These are phyloP conservation scores for Oehlia diaphana DNA, from an alignment of 192 early-diverging fungal genomes.

Conservation along the genomic window DNA sequence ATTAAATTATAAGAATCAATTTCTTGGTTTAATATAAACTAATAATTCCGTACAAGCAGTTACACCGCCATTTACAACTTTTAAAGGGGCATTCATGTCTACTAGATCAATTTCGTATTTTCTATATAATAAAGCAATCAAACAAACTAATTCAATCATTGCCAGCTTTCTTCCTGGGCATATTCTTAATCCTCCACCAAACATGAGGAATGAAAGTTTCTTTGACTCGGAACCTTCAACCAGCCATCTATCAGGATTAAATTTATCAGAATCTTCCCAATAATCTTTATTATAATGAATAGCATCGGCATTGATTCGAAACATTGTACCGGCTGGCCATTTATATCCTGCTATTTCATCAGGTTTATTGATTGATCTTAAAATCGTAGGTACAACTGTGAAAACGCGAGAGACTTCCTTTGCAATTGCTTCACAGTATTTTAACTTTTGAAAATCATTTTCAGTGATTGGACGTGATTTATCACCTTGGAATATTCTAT, in stretches of 20 bases:
- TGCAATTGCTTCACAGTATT: conserved; percentile 14
- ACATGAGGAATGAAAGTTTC: neutral
- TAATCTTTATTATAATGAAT: neutral
- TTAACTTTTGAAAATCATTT: conserved; percentile 3
- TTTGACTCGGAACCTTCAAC: neutral
- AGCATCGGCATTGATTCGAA: neutral
- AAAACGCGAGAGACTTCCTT: neutral
- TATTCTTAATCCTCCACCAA: neutral
- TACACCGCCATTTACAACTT: neutral
- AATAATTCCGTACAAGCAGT: neutral
- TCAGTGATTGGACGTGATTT: neutral
- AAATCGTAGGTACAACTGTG: neutral
- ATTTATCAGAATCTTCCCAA: neutral
- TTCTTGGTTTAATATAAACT: neutral
- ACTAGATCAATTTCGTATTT: conserved; percentile 4
- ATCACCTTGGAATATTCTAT: neutral
- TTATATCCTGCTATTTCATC: conserved; percentile 21
- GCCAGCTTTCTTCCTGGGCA: conserved; percentile 16
- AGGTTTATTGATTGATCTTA: neutral
- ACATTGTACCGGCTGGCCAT: neutral
- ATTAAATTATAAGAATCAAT: neutral
- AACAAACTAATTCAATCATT: neutral
- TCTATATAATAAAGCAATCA: neutral
- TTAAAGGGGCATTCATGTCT: conserved; percentile 1
- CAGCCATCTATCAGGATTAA: neutral